Percentiles rank a stretch among this genome's conserved stretches.
Evolutionary conservation across 2,329 filamentous ascomycete species (phyloP).

Genomic region (Zymoseptoria ardabiliae): DNA sequence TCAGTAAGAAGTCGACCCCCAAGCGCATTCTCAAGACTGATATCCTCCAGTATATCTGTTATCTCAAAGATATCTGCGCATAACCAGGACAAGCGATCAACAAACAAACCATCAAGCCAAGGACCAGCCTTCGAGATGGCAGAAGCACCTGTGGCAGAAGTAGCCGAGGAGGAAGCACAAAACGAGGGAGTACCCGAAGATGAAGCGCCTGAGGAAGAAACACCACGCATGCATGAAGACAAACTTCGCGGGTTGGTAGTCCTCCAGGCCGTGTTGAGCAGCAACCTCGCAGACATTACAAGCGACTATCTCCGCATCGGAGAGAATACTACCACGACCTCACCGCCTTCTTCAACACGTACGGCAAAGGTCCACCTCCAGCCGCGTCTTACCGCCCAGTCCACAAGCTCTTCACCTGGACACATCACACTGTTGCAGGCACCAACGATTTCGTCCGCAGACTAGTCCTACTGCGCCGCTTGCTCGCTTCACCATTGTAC

Average conservation of each 20-base stretch:
- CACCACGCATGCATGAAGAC: too few relatives aligned
- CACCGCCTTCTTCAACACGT: background rate
- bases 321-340: background rate
- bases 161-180: too few relatives aligned
- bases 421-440: background rate
- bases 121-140: background rate
- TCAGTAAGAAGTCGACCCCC: background rate
- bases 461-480: background rate
- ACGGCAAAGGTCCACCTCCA: background rate
- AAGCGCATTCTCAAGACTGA: background rate
- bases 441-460: background rate
- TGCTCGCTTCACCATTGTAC: background rate
- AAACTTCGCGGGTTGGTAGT: too few relatives aligned
- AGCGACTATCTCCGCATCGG: background rate
- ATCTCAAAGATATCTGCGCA: background rate
- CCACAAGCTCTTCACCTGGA: background rate
- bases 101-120: background rate
- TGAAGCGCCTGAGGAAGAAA: too few relatives aligned
- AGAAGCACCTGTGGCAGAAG: background rate
- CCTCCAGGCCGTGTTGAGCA: too few relatives aligned
- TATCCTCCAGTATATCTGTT: background rate
- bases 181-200: background rate
- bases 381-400: background rate
- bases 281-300: background rate
- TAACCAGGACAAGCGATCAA: background rate